Evolutionary conservation across 2,329 filamentous ascomycete genomes (phyloP), one percentile per base, ranked within the genome.

Genomic region (Alternaria brassicae): DNA sequence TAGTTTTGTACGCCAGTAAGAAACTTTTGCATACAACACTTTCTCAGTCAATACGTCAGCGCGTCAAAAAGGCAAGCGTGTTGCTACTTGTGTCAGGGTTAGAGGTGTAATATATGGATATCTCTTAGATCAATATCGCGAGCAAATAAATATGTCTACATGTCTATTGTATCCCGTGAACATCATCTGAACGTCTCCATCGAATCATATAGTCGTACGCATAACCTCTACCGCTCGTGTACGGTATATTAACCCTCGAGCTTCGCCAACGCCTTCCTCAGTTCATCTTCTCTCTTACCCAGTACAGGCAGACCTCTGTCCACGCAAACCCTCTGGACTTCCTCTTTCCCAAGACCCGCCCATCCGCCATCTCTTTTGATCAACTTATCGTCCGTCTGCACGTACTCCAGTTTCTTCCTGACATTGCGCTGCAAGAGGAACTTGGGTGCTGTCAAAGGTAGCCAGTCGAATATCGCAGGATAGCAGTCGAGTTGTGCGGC

Each of bases 311-410:
- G 61, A 7, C 75, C 75, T 44, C 75, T 57, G 64, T 92, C 90
- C 57, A 87, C 83, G 69, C 90, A 90, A 13, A 91, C 91, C 59
- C 92, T 83, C 60, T 80, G 79, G 19, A 93, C 79, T 80, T 96
- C 92, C 37, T 86, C 84, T 7, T 78, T 78, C 63, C 84, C 84
- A 67, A 96, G 79, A 21, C 78, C 83, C 3, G 72, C 65, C 5
- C 85, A 83, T 0, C 89, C 90, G 1, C 90, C 91, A 45, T 86
- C 85, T 36, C 82, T 79, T 17, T 83, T 70, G 47, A 97, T 84
- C 74, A 94, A 80, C 63, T 72, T 78, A 77, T 96, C 92, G 78
- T 97, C 93, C 36, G 83, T 78, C 44, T 83, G 83, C 62, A 97
- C 74, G 72, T 91, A 91, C 39, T 82, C 78, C 66, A 92, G 79